Evolutionary conservation across 345 rosid species (phyloP).

Genomic region (Sonneratia caseolaris): DNA sequence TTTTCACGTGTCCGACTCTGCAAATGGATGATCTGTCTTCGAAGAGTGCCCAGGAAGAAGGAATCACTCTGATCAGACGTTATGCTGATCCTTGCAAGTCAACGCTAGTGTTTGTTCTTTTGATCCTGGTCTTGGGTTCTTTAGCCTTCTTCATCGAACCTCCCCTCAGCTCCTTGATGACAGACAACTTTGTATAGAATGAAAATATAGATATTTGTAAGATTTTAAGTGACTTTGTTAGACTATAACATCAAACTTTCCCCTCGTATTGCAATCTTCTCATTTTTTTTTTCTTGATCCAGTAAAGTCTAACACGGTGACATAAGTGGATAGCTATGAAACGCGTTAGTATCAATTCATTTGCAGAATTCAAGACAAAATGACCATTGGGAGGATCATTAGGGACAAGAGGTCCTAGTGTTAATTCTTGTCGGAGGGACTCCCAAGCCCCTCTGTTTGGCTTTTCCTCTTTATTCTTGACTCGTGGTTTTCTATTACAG

Average conservation of each 20-base stretch:
- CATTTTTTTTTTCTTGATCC: background rate
- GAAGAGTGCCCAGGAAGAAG: conserved; percentile 44
- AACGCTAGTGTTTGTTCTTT: conserved; percentile 34
- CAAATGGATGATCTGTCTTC: conserved; percentile 49
- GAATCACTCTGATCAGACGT: conserved; percentile 30
- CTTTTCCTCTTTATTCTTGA: too few species aligned
- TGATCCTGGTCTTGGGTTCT: conserved; percentile 32
- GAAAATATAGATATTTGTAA: background rate
- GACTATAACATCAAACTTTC: background rate
- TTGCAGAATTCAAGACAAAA: background rate
- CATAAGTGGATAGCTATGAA: background rate
- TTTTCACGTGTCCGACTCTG: conserved; percentile 46
- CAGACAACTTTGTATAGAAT: conserved; percentile 17
- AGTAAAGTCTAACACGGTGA: background rate
- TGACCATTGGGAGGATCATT: background rate
- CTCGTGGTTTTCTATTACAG: too few species aligned
- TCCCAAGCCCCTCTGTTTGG: too few species aligned
- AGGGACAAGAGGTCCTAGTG: background rate
- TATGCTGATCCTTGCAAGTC: conserved; percentile 54
- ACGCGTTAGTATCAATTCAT: background rate
- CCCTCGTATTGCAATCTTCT: background rate
- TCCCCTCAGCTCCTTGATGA: conserved; percentile 28
- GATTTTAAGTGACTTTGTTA: background rate
- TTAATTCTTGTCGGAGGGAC: too few species aligned
- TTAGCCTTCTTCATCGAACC: conserved; percentile 44